Base-by-base conservation (phyloP, 2,329 filamentous ascomycete genomes). In the Fonsecaea nubica region DNA sequence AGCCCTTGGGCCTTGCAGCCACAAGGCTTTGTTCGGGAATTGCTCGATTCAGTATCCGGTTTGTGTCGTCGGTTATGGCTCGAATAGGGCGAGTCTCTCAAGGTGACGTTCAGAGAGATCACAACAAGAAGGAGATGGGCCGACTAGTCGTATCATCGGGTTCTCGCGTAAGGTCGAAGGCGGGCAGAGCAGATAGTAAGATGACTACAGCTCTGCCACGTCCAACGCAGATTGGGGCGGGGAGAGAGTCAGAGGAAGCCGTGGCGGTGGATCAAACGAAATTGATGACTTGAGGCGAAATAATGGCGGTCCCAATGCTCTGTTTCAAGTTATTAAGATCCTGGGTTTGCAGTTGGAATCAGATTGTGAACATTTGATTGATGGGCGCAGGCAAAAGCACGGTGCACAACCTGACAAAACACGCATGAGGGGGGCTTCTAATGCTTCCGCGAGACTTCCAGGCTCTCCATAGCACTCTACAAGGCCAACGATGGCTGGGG, bases 141-240 rank as follows among this genome's bases (percentile, higher is more conserved):
- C 54, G 58, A 40, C 58, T 35, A 42, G 32, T 33, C 42, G 40
- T 56, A 35, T 56, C 60, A 62, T 62, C 36, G 60, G 52, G 52
- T 40, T 30, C 32, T 61, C 52, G 60, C 38, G 32, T 56, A 35
- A 33, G 18, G 35, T 58, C 12, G 15, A 38, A 56, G 60, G 60
- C 21, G 60, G 38, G 18, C 58, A n/a, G 25, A 35, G 40, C 45
- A 54, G 45, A 18, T 57, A 35, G 66, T 64, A 52, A 66, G 63
- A 65, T 66, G 66, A 68, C 63, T 63, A 48, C 59, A 66, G 63
- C 59, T 56, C 58, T 45, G 58, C 55, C 32, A 61, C 32, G 45
- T 61, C 15, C 58, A 61, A 54, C 42, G 58, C 58, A 61, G 58
- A 62, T 63, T 42, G 63, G 66, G 63, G 54, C 59, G 60, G 55